These are phyloP conservation scores for Tolypocladium endophyticum DNA, from an alignment of 2,329 filamentous ascomycete species.

Conservation along the genomic window DNA sequence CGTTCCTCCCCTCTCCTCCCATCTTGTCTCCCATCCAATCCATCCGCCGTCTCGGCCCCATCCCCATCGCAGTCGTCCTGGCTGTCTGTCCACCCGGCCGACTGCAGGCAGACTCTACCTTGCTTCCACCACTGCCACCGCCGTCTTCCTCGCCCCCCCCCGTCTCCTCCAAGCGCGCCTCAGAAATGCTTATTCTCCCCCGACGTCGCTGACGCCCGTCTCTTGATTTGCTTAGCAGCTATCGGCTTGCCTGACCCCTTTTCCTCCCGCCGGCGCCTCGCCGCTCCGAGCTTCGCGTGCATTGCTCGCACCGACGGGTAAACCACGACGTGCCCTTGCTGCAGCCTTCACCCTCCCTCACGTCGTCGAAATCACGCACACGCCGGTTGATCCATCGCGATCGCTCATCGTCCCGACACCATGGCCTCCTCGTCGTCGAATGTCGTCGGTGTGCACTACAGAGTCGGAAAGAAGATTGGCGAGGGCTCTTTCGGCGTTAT, in stretches of 20 bases:
- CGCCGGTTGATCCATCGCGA: slow-evolving; percentile 1
- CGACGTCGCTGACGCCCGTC: slow-evolving; percentile 10
- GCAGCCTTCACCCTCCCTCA: background rate
- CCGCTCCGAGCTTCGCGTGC: slow-evolving; percentile 8
- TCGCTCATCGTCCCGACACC: slow-evolving; percentile 14
- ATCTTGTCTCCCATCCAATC: background rate
- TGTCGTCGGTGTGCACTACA: slow-evolving; percentile 96
- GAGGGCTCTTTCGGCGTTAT: slow-evolving; percentile 98
- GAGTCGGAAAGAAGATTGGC: slow-evolving; percentile 98
- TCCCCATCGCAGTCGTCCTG: background rate
- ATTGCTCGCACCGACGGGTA: slow-evolving; percentile 4
- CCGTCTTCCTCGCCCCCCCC: background rate
- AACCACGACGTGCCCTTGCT: slow-evolving; percentile 3
- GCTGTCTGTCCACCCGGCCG: background rate
- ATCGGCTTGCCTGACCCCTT: slow-evolving; percentile 5
- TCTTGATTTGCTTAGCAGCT: slow-evolving; percentile 5
- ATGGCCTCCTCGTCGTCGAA: slow-evolving; percentile 91
- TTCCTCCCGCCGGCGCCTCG: slow-evolving; percentile 6
- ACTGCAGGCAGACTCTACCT: background rate
- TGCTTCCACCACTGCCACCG: background rate
- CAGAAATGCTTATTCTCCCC: slow-evolving; percentile 10
- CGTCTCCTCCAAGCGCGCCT: slow-evolving; percentile 2
- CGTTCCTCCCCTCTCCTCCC: background rate
- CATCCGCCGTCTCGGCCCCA: slow-evolving; percentile 1
- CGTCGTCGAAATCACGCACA: background rate